A percentile compares a stretch with the other conserved stretches of the same genome.
These are phyloP conservation scores for Thalia dealbata DNA, from an alignment of 176 grass and related monocot species.

Conservation along the genomic window DNA sequence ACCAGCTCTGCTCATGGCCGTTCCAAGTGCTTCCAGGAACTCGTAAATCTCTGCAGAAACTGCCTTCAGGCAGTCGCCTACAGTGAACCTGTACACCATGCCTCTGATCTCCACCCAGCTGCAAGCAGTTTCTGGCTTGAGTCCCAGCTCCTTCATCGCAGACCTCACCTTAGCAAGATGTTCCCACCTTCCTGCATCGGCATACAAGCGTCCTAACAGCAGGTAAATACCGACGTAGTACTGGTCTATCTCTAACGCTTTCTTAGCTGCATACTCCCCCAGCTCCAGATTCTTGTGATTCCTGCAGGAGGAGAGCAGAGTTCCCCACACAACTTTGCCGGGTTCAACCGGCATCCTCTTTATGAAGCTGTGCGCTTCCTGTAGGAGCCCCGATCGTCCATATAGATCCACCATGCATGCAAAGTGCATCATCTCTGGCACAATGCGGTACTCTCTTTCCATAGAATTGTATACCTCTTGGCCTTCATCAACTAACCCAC, in stretches of 20 bases:
- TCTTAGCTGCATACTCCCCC: slow-evolving; percentile 15
- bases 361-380: slow-evolving; percentile 12
- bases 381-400: slow-evolving; percentile 6
- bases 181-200: slow-evolving; percentile 11
- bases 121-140: slow-evolving; percentile 10
- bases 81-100: slow-evolving; percentile 14
- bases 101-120: slow-evolving; percentile 18
- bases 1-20: slow-evolving; percentile 5
- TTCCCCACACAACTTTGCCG: slow-evolving; percentile 7
- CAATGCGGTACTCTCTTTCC: slow-evolving; percentile 5
- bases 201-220: slow-evolving; percentile 14
- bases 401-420: slow-evolving; percentile 20
- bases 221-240: slow-evolving; percentile 2
- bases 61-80: slow-evolving; percentile 1
- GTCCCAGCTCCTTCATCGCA: slow-evolving; percentile 8
- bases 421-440: slow-evolving; percentile 18
- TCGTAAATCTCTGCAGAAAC: slow-evolving; percentile 7
- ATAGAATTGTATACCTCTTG: slow-evolving; percentile 10
- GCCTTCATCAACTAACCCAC: slow-evolving; percentile 22
- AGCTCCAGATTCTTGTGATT: slow-evolving; percentile 10
- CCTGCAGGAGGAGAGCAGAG: slow-evolving; percentile 21
- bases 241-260: slow-evolving; percentile 5
- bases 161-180: slow-evolving; percentile 8
- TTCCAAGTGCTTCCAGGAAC: not conserved
- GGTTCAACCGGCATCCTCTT: slow-evolving; percentile 12